Evolutionary conservation across 345 rosid genomes (phyloP).

Genomic region (Linum usitatissimum): DNA sequence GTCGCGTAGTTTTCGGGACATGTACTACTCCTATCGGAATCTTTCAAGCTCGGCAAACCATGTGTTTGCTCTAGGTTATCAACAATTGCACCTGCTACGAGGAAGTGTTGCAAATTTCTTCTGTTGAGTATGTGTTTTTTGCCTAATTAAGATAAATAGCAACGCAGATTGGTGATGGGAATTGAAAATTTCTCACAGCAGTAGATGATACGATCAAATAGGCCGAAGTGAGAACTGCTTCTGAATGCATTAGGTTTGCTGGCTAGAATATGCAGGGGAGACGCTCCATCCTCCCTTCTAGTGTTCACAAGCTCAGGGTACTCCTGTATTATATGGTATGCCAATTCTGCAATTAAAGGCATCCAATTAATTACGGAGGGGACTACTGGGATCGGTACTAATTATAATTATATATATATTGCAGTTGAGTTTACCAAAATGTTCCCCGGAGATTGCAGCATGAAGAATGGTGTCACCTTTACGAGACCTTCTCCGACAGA

Average conservation of each 20-base stretch:
- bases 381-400: no score
- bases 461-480: conserved; percentile 24
- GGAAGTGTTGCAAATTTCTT: not conserved
- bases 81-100: conserved; percentile 27
- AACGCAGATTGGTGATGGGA: not conserved
- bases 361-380: no score
- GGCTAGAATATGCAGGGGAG: conserved; percentile 18
- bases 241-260: conserved; percentile 14
- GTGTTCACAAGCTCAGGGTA: conserved; percentile 9
- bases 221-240: conserved; percentile 9
- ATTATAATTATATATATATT: no score
- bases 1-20: conserved; percentile 31
- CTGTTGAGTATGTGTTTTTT: not conserved
- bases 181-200: conserved; percentile 8
- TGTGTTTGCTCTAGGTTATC: conserved; percentile 18
- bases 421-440: conserved; percentile 13
- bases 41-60: no score
- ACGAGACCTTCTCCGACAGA: not conserved
- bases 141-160: not conserved
- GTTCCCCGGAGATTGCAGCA: conserved; percentile 17
- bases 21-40: not conserved
- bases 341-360: conserved; percentile 9
- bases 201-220: conserved; percentile 13
- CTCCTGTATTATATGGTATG: conserved; percentile 6
- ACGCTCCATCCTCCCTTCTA: conserved; percentile 2